Conservation (phyloP, 441 rosid species). For the Mallotus repandus region DNA sequence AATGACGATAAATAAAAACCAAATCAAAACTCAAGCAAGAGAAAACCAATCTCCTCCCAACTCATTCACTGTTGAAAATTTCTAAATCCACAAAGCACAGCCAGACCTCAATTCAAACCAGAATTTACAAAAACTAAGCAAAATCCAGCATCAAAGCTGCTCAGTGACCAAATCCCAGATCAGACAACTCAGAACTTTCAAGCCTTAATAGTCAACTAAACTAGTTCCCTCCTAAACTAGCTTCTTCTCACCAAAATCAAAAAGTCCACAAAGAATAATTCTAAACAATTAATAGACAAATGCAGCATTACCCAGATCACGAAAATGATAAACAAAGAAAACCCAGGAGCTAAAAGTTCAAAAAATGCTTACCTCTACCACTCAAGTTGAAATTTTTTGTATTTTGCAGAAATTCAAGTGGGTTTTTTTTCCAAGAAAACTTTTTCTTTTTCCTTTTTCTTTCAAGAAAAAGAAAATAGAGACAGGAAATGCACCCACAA, state of each 20-base stretch:
- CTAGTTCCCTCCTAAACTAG: slow-evolving; percentile 12
- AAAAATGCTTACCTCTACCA: slow-evolving; percentile 21
- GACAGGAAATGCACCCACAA: slow-evolving; percentile 29
- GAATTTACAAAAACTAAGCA: slow-evolving; percentile 20
- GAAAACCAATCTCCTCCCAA: slow-evolving; percentile 9
- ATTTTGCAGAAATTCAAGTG: slow-evolving; percentile 2
- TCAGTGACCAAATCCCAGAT: slow-evolving; percentile 23
- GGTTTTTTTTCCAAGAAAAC: slow-evolving; percentile 6
- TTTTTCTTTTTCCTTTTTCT: background rate
- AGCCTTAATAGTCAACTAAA: slow-evolving; percentile 14
- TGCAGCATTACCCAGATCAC: slow-evolving; percentile 36
- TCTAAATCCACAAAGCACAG: slow-evolving; percentile 14
- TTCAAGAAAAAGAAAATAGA: background rate
- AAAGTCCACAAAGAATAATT: background rate
- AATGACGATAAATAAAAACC: slow-evolving; percentile 13
- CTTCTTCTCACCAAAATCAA: slow-evolving; percentile 1
- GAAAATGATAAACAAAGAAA: slow-evolving; percentile 8
- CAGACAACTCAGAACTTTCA: background rate
- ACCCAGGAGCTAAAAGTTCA: slow-evolving; percentile 22
- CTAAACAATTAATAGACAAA: slow-evolving; percentile 11
- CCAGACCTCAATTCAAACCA: slow-evolving; percentile 6
- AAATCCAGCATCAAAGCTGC: slow-evolving; percentile 19
- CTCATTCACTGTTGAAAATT: background rate
- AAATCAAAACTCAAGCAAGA: background rate
- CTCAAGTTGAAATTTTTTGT: slow-evolving; percentile 10